phyloP scores from a whole-genome alignment of 306 rosid genomes.

The Vigna mungo region DNA sequence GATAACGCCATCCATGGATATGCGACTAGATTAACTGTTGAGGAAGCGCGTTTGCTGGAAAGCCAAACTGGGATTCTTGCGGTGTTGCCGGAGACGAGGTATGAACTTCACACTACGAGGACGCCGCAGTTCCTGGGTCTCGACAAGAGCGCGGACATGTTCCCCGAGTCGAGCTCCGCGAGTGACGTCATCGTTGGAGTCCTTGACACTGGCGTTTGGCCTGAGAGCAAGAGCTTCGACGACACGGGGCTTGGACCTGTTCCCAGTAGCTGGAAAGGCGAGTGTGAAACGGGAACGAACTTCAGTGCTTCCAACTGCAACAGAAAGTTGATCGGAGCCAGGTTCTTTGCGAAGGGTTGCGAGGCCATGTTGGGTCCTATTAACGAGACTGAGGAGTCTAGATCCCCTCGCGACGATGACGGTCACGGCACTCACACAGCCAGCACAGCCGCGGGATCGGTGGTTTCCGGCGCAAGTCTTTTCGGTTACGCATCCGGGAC shows the following conservation, averaged over 20 bases:
- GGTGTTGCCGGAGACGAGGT: constrained; percentile 70
- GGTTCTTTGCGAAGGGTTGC: constrained; percentile 71
- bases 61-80: constrained; percentile 67
- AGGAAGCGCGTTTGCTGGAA: constrained; percentile 64
- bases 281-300: constrained; percentile 73
- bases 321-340: constrained; percentile 77
- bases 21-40: constrained; percentile 68
- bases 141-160: constrained; percentile 46
- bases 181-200: constrained; percentile 75
- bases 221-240: constrained; percentile 88
- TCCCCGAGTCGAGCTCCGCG: constrained; percentile 55
- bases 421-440: constrained; percentile 97
- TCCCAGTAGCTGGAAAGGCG: constrained; percentile 79
- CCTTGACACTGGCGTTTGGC: constrained; percentile 88
- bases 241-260: constrained; percentile 79
- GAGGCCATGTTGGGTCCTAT: constrained; percentile 86
- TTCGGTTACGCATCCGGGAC: constrained; percentile 78
- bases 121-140: constrained; percentile 92
- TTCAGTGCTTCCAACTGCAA: constrained; percentile 69
- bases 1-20: constrained; percentile 79
- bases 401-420: constrained; percentile 85
- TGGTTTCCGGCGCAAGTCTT: constrained; percentile 57
- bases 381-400: constrained; percentile 66
- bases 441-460: constrained; percentile 79
- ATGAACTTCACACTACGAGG: constrained; percentile 91